These are phyloP conservation scores for Boletus insuetus DNA, from an alignment of 768 basidiomycete species.

Conservation along the genomic window DNA sequence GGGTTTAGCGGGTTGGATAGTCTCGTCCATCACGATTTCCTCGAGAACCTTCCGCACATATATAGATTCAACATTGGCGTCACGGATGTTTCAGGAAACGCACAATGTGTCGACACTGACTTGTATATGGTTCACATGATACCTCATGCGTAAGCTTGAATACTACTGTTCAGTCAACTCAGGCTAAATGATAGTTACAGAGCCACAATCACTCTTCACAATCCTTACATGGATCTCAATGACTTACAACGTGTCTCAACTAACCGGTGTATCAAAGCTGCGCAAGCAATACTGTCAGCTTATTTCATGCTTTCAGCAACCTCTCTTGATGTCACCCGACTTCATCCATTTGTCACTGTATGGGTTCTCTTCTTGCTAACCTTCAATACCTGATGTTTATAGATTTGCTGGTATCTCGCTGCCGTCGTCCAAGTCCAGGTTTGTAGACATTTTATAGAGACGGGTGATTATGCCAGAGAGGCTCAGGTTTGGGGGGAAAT, in stretches of 20 bases:
- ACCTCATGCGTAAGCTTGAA: slow-evolving; percentile 70
- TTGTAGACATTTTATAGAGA: slow-evolving; percentile 84
- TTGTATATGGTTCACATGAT: slow-evolving; percentile 84
- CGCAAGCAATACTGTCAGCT: slow-evolving; percentile 68
- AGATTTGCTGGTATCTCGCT: slow-evolving; percentile 92
- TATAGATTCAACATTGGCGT: slow-evolving; percentile 64
- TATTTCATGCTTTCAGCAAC: slow-evolving; percentile 80
- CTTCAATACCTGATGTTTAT: slow-evolving; percentile 15
- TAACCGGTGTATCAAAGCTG: slow-evolving; percentile 67
- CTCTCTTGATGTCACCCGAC: slow-evolving; percentile 72
- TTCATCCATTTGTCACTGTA: slow-evolving; percentile 83
- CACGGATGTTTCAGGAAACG: slow-evolving; percentile 53
- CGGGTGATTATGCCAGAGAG: slow-evolving; percentile 70
- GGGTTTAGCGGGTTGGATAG: slow-evolving; percentile 72
- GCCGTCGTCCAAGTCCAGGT: slow-evolving; percentile 84
- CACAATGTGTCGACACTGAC: slow-evolving; percentile 69
- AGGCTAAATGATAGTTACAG: slow-evolving; percentile 37
- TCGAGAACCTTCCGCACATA: slow-evolving; percentile 66
- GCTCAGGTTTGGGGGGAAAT: slow-evolving; percentile 86
- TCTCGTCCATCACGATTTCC: slow-evolving; percentile 64
- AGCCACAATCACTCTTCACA: slow-evolving; percentile 86
- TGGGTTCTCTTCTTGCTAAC: slow-evolving; percentile 26
- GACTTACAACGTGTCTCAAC: slow-evolving; percentile 66
- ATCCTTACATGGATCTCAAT: slow-evolving; percentile 75
- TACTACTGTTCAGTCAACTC: slow-evolving; percentile 1